A percentile compares a stretch with the other conserved stretches of the same genome.
Evolutionary conservation across 2,329 filamentous ascomycete genomes (phyloP).

Genomic region (Diatrype stigma): DNA sequence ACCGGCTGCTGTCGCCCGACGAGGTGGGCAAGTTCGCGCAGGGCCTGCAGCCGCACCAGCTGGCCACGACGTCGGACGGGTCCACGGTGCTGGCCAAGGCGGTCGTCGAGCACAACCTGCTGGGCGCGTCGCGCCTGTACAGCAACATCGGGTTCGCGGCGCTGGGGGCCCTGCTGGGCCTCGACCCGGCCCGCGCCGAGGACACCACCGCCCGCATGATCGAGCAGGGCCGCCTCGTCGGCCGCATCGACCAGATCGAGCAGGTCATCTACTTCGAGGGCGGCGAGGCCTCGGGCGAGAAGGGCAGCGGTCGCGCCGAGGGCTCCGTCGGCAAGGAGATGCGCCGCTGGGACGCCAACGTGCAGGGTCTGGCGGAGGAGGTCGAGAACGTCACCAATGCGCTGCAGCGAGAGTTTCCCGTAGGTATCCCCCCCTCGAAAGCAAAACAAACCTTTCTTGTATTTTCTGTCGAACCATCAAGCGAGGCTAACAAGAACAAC

Average conservation of each 20-base stretch:
- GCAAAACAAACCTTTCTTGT: slow-evolving; percentile 15
- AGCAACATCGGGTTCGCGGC: slow-evolving; percentile 72
- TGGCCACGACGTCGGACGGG: slow-evolving; percentile 84
- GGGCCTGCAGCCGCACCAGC: slow-evolving; percentile 78
- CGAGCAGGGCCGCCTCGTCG: slow-evolving; percentile 82
- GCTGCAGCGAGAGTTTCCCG: slow-evolving; percentile 77
- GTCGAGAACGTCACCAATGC: slow-evolving; percentile 82
- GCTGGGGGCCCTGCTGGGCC: slow-evolving; percentile 71
- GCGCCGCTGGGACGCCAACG: slow-evolving; percentile 83
- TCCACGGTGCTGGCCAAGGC: slow-evolving; percentile 90
- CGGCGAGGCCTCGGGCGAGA: slow-evolving; percentile 65
- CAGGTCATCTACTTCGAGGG: slow-evolving; percentile 81
- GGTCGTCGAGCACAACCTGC: slow-evolving; percentile 92
- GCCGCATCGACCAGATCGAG: slow-evolving; percentile 92
- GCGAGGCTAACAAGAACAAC: neutral
- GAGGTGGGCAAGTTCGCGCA: slow-evolving; percentile 85
- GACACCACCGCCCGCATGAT: slow-evolving; percentile 93
- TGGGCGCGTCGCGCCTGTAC: slow-evolving; percentile 77
- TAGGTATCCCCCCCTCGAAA: too few relatives aligned
- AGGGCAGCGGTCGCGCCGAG: slow-evolving; percentile 62
- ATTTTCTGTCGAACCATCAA: slow-evolving; percentile 7
- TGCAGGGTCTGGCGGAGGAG: slow-evolving; percentile 81
- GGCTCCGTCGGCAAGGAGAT: slow-evolving; percentile 65
- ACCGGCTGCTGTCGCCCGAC: slow-evolving; percentile 72
- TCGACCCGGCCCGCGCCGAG: slow-evolving; percentile 79